A percentile compares a stretch with the other conserved stretches of the same genome.
phyloP scores from a whole-genome alignment of 495 filamentous ascomycete genomes.

The Haplographium delicatum region DNA sequence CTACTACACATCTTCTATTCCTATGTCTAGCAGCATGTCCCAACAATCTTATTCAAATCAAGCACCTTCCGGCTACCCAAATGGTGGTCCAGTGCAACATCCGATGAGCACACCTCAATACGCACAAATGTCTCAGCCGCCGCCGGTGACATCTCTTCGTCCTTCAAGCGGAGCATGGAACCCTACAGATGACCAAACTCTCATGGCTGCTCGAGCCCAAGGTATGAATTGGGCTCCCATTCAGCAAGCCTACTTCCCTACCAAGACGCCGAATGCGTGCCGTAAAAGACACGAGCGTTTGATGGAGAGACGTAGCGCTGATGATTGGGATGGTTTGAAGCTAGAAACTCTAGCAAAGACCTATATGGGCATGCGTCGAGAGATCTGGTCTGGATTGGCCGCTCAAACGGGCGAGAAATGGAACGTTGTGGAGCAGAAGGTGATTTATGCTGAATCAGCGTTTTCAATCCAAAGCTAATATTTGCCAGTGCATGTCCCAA shows the following conservation, averaged over 20 bases:
- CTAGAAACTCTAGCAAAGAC: slow-evolving; percentile 59
- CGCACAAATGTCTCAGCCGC: slow-evolving; percentile 3
- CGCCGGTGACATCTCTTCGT: slow-evolving; percentile 35
- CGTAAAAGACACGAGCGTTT: slow-evolving; percentile 72
- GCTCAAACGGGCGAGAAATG: slow-evolving; percentile 61
- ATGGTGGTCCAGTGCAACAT: slow-evolving; percentile 25
- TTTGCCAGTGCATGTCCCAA: slow-evolving; percentile 48
- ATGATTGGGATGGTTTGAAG: slow-evolving; percentile 64
- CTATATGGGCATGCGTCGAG: slow-evolving; percentile 62
- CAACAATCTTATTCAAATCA: slow-evolving; percentile 14
- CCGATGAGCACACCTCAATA: slow-evolving; percentile 14
- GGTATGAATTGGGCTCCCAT: slow-evolving; percentile 71
- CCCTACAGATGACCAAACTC: slow-evolving; percentile 54
- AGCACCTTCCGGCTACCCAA: slow-evolving; percentile 7
- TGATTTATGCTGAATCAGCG: slow-evolving; percentile 30
- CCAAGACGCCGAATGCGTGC: slow-evolving; percentile 72
- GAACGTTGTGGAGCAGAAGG: slow-evolving; percentile 65
- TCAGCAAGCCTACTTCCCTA: slow-evolving; percentile 59
- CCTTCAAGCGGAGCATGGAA: slow-evolving; percentile 57
- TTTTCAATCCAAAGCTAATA: not conserved
- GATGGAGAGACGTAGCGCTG: slow-evolving; percentile 59
- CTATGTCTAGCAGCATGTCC: slow-evolving; percentile 8
- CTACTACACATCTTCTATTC: slow-evolving; percentile 4
- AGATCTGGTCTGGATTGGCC: slow-evolving; percentile 67
- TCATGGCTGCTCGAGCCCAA: slow-evolving; percentile 55